Base-by-base conservation (phyloP, 257 asterid species). In the Verbena officinalis region DNA sequence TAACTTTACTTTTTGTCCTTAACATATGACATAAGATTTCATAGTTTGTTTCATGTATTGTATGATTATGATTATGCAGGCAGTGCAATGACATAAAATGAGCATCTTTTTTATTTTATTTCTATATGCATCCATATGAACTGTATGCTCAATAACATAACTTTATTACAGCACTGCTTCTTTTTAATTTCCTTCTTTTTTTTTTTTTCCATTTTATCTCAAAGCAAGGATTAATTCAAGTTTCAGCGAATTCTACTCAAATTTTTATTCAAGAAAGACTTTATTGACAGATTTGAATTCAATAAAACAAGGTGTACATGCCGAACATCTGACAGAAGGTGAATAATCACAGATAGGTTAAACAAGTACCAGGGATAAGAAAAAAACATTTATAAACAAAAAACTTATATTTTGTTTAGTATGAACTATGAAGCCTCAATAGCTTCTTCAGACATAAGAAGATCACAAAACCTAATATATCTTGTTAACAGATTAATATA, bases 11-110 rank as follows among this genome's bases (percentile, higher is more conserved):
- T 30, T 34, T 7, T 68, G 60, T 21, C 54, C 21, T 19, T 40
- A 22, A 52, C 43, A 49, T 46, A 38, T 34, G 36, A 27, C 17
- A 14, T 22, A 60, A 55, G 70, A 69, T 57, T 65, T 30, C 50
- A 52, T 48, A 38, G 38, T n/a, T 9, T 19, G 40, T 54, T 48
- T n/a, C n/a, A n/a, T n/a, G 7, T 38, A 59, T 6, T 42, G 67
- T 33, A 53, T 33, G 65, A 19, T 55, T 14, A 48, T 33, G 30
- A 6, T 55, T 51, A 49, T 16, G 58, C n/a, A 13, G 36, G 9
- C 3, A 5, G 45, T 70, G 48, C 34, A 34, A 70, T 50, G 44
- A 27, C 48, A 69, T 39, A 38, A 14, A 20, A 14, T 27, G 44
- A 22, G 30, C 20, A 38, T 27, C 27, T 36, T 38, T 55, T 44